Percentiles rank a stretch among this genome's conserved stretches.
These are phyloP conservation scores for Glycine soja DNA, from an alignment of 306 rosid genomes.

Conservation along the genomic window DNA sequence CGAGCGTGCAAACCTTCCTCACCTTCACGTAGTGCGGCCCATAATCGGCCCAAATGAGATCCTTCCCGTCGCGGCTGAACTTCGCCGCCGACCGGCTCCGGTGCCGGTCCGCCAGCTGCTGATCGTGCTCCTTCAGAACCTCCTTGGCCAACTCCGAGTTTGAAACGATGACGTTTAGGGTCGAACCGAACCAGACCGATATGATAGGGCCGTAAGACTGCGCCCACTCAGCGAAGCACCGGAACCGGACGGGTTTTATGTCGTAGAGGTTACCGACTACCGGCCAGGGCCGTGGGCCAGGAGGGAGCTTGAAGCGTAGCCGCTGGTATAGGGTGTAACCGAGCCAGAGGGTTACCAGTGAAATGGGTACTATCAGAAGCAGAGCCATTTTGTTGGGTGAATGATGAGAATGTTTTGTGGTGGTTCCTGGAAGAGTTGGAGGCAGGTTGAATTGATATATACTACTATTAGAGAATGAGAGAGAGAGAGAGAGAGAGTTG, in stretches of 20 bases:
- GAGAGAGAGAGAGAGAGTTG: slow-evolving; percentile 46
- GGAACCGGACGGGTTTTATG: slow-evolving; percentile 81
- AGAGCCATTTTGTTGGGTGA: slow-evolving; percentile 27
- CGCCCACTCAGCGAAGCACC: slow-evolving; percentile 88
- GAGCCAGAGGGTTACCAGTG: slow-evolving; percentile 49
- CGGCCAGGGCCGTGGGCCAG: slow-evolving; percentile 85
- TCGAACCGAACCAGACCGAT: slow-evolving; percentile 91
- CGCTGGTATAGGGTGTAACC: slow-evolving; percentile 53
- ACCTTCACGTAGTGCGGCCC: slow-evolving; percentile 98
- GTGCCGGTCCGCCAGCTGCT: slow-evolving; percentile 74
- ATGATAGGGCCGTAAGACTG: slow-evolving; percentile 78
- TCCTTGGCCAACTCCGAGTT: slow-evolving; percentile 70
- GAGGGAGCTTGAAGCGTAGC: slow-evolving; percentile 81
- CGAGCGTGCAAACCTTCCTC: slow-evolving; percentile 88
- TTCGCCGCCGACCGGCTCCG: slow-evolving; percentile 76
- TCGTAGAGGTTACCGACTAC: slow-evolving; percentile 88
- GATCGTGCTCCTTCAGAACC: slow-evolving; percentile 81
- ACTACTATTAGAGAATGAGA: background rate
- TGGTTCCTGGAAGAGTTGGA: slow-evolving; percentile 26
- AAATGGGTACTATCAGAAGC: slow-evolving; percentile 42
- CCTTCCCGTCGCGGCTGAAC: slow-evolving; percentile 82
- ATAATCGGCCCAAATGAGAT: slow-evolving; percentile 93
- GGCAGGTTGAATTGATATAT: slow-evolving; percentile 42
- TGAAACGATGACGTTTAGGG: slow-evolving; percentile 72
- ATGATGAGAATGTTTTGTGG: background rate